Conservation (phyloP, 78 protist genomes). For the slime mould (Dictyostelium discoideum) region DNA sequence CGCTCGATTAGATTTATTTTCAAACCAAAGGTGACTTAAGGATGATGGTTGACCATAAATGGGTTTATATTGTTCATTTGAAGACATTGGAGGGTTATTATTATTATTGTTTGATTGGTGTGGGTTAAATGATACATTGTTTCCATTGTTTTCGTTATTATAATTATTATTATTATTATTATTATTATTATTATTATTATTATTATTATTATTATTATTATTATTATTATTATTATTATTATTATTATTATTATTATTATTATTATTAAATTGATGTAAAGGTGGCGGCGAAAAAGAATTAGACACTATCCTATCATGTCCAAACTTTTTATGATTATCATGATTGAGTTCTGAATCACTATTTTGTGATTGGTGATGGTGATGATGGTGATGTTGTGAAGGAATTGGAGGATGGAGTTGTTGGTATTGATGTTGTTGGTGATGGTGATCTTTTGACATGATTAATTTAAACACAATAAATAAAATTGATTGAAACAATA, state of each 20-base stretch:
- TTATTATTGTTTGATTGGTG: not conserved
- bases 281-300: not conserved
- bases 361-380: not conserved
- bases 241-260: not conserved
- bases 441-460: slow-evolving; percentile 10
- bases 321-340: not conserved
- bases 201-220: not conserved
- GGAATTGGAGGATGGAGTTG: not conserved
- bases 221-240: not conserved
- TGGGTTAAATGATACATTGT: not conserved
- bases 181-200: not conserved
- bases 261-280: not conserved
- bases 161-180: not conserved
- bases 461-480: not conserved
- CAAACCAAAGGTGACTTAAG: not conserved
- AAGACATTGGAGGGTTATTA: not conserved
- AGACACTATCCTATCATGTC: not conserved
- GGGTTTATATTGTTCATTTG: not conserved
- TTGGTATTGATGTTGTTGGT: not conserved
- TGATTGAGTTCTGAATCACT: not conserved
- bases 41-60: not conserved
- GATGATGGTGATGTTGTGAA: not conserved
- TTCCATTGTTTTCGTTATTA: not conserved
- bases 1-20: not conserved
- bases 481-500: too few relatives aligned